Conservation (phyloP, 148 eudicot species). For the Agrostemma githago region DNA sequence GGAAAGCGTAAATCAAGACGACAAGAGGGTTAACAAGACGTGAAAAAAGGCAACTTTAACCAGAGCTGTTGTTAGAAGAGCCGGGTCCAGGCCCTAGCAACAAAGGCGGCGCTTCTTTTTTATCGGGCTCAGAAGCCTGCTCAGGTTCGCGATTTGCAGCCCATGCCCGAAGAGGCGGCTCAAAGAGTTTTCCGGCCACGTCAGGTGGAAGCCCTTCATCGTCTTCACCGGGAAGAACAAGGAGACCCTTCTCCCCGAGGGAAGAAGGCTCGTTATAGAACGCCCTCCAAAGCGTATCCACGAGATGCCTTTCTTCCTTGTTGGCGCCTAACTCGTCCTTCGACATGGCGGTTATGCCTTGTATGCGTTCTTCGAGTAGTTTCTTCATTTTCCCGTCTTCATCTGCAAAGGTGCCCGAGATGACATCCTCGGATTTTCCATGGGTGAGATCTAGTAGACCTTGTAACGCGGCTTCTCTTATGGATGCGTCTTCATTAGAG, state of each 20-base stretch:
- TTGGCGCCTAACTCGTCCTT: slow-evolving; percentile 64
- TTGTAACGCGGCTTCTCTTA: slow-evolving; percentile 78
- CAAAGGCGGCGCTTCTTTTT: slow-evolving; percentile 62
- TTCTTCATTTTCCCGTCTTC: slow-evolving; percentile 70
- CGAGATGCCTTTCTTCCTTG: slow-evolving; percentile 74
- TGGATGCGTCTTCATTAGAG: slow-evolving; percentile 61
- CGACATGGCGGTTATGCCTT: slow-evolving; percentile 63
- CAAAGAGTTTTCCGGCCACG: slow-evolving; percentile 71
- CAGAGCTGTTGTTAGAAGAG: slow-evolving; percentile 23
- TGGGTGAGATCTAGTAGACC: slow-evolving; percentile 67
- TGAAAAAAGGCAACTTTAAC: background rate
- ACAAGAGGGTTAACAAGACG: too few species aligned
- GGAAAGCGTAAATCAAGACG: background rate
- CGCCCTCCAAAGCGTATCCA: slow-evolving; percentile 72
- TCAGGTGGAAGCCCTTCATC: slow-evolving; percentile 78
- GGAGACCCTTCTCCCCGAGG: slow-evolving; percentile 67
- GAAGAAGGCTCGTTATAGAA: slow-evolving; percentile 66
- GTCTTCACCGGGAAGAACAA: slow-evolving; percentile 74
- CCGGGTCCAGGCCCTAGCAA: slow-evolving; percentile 54
- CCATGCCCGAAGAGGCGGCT: slow-evolving; percentile 81
- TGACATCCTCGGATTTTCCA: slow-evolving; percentile 24
- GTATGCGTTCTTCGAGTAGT: slow-evolving; percentile 59
- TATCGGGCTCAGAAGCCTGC: slow-evolving; percentile 31
- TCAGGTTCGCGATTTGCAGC: slow-evolving; percentile 48
- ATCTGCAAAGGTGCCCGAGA: slow-evolving; percentile 24